Percentiles rank a stretch among this genome's conserved stretches.
Evolutionary conservation across 2,329 filamentous ascomycete genomes (phyloP).

Genomic region (Neoscytalidium dimidiatum): DNA sequence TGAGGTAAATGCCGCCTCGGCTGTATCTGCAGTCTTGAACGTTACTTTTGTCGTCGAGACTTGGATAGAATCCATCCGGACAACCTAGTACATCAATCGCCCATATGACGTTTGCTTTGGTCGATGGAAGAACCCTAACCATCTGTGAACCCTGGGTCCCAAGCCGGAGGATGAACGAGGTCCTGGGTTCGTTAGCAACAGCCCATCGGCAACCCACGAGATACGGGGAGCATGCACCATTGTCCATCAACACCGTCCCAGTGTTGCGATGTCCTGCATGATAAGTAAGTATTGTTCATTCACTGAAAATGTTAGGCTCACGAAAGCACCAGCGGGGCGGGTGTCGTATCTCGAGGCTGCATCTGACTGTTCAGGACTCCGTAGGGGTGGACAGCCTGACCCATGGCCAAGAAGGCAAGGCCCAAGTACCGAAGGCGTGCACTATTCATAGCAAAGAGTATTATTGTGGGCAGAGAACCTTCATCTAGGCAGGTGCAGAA

Average conservation of each 20-base stretch:
- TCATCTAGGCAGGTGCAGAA: neutral
- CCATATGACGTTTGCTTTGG: neutral
- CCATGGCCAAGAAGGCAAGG: neutral
- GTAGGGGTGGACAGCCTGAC: neutral
- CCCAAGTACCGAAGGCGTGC: neutral
- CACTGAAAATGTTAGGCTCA: neutral
- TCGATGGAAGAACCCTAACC: neutral
- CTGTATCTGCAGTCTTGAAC: neutral
- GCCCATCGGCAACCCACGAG: no score
- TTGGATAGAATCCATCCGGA: neutral
- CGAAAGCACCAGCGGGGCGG: neutral
- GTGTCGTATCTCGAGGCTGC: neutral
- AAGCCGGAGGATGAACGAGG: neutral
- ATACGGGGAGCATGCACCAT: neutral
- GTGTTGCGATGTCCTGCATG: neutral
- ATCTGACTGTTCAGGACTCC: neutral
- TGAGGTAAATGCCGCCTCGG: neutral
- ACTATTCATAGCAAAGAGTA: neutral
- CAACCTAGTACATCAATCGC: neutral
- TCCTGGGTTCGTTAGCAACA: neutral
- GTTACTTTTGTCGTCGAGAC: neutral
- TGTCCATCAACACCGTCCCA: conserved; percentile 5
- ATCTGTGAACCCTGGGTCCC: neutral
- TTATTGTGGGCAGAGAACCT: neutral
- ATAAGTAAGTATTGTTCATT: neutral